Conservation (phyloP, 1,284 basidiomycete species). For the Ceratobasidium sp. region DNA sequence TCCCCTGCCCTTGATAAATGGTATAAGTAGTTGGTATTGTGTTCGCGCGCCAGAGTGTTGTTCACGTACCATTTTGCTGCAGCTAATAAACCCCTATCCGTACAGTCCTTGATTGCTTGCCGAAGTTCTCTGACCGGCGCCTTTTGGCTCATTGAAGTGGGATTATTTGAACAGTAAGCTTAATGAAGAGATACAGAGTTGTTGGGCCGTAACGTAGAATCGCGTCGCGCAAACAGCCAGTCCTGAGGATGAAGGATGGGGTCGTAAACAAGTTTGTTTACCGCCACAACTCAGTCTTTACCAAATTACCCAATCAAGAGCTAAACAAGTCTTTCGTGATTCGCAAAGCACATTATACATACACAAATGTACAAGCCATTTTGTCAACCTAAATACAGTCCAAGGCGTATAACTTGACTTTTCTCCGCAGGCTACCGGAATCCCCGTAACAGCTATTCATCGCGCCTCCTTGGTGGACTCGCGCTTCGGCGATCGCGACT, state of each 20-base stretch:
- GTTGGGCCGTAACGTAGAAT: no score
- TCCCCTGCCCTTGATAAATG: constrained; percentile 67
- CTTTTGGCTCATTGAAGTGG: constrained; percentile 16
- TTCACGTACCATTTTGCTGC: constrained; percentile 73
- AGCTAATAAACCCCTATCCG: constrained; percentile 62
- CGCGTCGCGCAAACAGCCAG: background rate
- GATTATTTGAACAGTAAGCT: background rate
- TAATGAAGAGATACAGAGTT: background rate
- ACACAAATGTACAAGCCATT: background rate
- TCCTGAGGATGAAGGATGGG: no score
- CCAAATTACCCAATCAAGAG: no score
- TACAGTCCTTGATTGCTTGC: constrained; percentile 52
- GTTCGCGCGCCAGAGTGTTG: constrained; percentile 11
- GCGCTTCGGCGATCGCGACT: constrained; percentile 68
- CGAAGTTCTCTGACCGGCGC: constrained; percentile 19
- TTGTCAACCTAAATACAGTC: background rate
- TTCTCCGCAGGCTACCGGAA: background rate
- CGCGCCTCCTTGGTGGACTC: constrained; percentile 57
- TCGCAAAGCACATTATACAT: background rate
- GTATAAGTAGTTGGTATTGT: constrained; percentile 31
- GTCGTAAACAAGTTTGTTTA: background rate
- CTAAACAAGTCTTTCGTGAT: no score
- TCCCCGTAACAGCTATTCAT: background rate
- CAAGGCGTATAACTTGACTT: background rate
- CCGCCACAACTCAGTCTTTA: background rate